Conservation (phyloP, 2,329 filamentous ascomycete genomes). For the Trichoderma endophyticum region DNA sequence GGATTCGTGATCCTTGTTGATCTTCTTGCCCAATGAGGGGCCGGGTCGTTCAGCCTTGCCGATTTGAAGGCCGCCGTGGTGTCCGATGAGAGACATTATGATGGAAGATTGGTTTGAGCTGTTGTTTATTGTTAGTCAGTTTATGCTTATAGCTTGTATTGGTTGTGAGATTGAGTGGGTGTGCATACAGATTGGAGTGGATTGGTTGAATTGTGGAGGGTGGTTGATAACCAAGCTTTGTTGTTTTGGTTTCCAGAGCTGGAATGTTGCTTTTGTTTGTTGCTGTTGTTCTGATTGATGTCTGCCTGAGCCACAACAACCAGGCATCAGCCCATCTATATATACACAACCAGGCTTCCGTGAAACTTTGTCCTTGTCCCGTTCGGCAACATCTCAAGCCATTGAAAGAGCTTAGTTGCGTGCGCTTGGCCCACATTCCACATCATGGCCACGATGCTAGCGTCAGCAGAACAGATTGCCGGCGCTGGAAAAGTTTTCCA, state of each 20-base stretch:
- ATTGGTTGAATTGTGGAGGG: not conserved
- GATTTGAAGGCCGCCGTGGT: conserved; percentile 9
- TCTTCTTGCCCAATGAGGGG: not conserved
- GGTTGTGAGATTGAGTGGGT: not conserved
- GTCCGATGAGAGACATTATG: conserved; percentile 17
- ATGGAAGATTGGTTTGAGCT: not conserved
- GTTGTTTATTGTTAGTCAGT: not conserved
- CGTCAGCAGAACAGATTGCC: not conserved
- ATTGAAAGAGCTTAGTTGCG: not conserved
- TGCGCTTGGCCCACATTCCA: not conserved
- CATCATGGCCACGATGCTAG: conserved; percentile 9
- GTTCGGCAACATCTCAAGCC: not conserved
- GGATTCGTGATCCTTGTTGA: not conserved
- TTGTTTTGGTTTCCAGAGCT: not conserved
- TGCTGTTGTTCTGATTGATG: not conserved
- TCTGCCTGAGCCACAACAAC: conserved; percentile 7
- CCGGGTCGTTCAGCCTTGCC: conserved; percentile 15
- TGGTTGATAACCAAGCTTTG: not conserved
- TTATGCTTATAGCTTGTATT: not conserved
- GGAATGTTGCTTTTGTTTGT: not conserved
- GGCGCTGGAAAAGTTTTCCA: not conserved
- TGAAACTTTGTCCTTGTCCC: not conserved
- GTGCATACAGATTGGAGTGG: not conserved
- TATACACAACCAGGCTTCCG: not conserved
- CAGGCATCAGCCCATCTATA: conserved; percentile 16